Evolutionary conservation across 352 stramenopile species (phyloP).

Genomic region (Phytophthora lateralis): DNA sequence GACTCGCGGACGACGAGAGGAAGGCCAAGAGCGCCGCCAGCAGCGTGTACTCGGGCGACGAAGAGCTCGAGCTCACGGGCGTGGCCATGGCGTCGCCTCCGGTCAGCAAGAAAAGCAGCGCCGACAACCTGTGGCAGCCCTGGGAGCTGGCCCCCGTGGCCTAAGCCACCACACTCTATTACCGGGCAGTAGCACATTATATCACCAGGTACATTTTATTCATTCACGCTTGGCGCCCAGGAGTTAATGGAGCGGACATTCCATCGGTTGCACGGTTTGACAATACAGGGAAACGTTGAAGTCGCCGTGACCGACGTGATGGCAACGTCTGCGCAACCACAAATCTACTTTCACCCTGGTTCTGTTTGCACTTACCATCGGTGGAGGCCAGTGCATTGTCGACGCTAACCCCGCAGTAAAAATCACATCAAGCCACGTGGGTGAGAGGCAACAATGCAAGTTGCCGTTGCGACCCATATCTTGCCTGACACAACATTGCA

Average conservation of each 20-base stretch:
- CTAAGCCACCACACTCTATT: slow-evolving; percentile 15
- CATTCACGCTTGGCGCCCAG: slow-evolving; percentile 6
- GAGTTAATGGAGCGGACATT: slow-evolving; percentile 2
- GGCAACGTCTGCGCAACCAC: background rate
- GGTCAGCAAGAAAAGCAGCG: slow-evolving; percentile 41
- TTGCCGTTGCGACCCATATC: background rate
- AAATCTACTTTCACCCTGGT: background rate
- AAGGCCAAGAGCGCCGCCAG: slow-evolving; percentile 36
- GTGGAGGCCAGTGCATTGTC: background rate
- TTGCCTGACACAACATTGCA: background rate
- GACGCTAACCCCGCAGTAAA: no score
- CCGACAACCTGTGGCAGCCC: slow-evolving; percentile 71
- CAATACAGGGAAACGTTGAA: slow-evolving; percentile 8
- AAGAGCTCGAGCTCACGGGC: slow-evolving; percentile 77
- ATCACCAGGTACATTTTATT: slow-evolving; percentile 32
- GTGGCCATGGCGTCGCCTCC: slow-evolving; percentile 47
- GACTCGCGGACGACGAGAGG: slow-evolving; percentile 48
- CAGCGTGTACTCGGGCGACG: slow-evolving; percentile 51
- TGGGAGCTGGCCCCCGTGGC: slow-evolving; percentile 72
- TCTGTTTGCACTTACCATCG: no score
- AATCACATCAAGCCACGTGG: background rate
- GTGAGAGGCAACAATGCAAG: background rate
- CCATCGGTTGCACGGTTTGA: background rate
- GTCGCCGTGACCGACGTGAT: background rate
- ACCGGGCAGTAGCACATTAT: slow-evolving; percentile 10